phyloP scores from a whole-genome alignment of 352 stramenopile species.

The Phytophthora hibernalis region DNA sequence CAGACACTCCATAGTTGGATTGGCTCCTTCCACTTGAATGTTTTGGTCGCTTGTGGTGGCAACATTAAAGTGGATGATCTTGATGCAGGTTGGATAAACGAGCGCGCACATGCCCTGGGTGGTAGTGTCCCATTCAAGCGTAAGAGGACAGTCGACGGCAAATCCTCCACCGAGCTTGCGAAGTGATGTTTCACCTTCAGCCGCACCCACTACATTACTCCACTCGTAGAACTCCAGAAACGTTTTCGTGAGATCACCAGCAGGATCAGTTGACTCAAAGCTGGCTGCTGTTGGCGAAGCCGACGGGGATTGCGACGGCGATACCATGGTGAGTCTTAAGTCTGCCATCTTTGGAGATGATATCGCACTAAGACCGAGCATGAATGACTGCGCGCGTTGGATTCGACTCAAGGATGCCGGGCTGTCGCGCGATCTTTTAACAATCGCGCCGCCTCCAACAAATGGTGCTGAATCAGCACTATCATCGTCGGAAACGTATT shows the following conservation, averaged over 20 bases:
- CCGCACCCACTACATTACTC: constrained; percentile 24
- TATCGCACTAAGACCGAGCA: constrained; percentile 51
- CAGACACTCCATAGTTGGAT: constrained; percentile 40
- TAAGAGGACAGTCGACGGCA: constrained; percentile 61
- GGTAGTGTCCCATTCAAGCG: constrained; percentile 66
- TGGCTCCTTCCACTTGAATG: constrained; percentile 21
- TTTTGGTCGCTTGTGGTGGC: constrained; percentile 10
- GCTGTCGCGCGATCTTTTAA: constrained; percentile 34
- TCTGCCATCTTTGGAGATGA: constrained; percentile 41
- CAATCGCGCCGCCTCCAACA: constrained; percentile 23
- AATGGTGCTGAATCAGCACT: constrained; percentile 14
- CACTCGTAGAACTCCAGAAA: constrained; percentile 84
- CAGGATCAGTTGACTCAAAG: constrained; percentile 21
- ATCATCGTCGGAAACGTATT: constrained; percentile 48
- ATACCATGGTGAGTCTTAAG: constrained; percentile 37
- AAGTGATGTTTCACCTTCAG: constrained; percentile 25
- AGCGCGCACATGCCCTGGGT: constrained; percentile 64
- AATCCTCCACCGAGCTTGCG: constrained; percentile 28
- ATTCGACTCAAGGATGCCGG: constrained; percentile 46
- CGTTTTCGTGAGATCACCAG: constrained; percentile 60
- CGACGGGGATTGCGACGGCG: constrained; percentile 28
- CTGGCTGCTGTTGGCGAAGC: constrained; percentile 16
- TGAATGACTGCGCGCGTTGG: constrained; percentile 62
- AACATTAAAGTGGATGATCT: constrained; percentile 55
- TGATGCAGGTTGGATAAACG: constrained; percentile 54